Evolutionary conservation across 495 filamentous ascomycete species (phyloP).

Genomic region (Physcia stellaris): DNA sequence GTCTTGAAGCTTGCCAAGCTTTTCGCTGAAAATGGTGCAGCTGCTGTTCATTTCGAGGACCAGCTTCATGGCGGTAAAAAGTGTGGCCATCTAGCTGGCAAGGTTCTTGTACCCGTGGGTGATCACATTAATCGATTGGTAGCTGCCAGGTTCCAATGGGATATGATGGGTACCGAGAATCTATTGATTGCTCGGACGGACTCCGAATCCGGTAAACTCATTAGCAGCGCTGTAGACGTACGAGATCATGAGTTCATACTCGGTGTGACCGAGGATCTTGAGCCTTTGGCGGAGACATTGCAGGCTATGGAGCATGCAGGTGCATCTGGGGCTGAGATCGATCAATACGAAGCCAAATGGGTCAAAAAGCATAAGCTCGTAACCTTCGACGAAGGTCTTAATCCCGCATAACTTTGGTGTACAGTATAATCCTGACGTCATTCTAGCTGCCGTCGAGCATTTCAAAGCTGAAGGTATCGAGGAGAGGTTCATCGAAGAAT

Average conservation of each 20-base stretch:
- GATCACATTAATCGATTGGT: constrained; percentile 94
- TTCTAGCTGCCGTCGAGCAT: constrained; percentile 54
- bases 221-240: constrained; percentile 81
- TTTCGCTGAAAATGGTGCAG: constrained; percentile 96
- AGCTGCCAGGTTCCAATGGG: constrained; percentile 93
- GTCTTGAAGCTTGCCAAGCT: constrained; percentile 95
- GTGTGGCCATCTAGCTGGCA: constrained; percentile 92
- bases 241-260: constrained; percentile 95
- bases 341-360: constrained; percentile 77
- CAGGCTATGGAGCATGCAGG: constrained; percentile 77
- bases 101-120: constrained; percentile 84
- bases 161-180: constrained; percentile 91
- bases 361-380: constrained; percentile 75
- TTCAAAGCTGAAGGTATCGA: constrained; percentile 48
- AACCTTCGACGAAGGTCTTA: constrained; percentile 73
- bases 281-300: constrained; percentile 77
- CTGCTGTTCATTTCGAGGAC: constrained; percentile 94
- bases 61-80: constrained; percentile 98
- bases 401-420: neutral
- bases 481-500: constrained; percentile 48
- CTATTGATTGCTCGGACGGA: constrained; percentile 90
- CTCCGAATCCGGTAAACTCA: constrained; percentile 79
- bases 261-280: constrained; percentile 57
- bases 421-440: constrained; percentile 1
- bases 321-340: constrained; percentile 64